Evolutionary conservation across 1,284 basidiomycete genomes (phyloP).

Genomic region (Trichosporon faecale): DNA sequence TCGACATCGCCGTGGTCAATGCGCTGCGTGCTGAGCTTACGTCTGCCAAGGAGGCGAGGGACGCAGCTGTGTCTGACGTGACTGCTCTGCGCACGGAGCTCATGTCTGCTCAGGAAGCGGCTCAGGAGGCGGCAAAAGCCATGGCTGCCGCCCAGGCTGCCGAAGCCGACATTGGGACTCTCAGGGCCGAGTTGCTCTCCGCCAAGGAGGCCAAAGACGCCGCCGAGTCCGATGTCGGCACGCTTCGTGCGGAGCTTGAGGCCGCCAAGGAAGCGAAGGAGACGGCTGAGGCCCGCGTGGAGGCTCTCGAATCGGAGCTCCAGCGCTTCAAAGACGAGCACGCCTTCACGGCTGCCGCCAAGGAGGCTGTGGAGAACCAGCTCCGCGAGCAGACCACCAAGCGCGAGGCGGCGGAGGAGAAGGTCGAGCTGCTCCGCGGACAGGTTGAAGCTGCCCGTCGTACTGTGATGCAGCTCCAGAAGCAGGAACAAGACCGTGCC

Average conservation of each 20-base stretch:
- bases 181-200: background rate
- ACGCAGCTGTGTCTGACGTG: conserved; percentile 3
- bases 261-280: background rate
- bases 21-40: conserved; percentile 1
- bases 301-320: conserved; percentile 39
- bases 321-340: conserved; percentile 43
- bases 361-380: conserved; percentile 59
- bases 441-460: conserved; percentile 90
- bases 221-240: background rate
- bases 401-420: conserved; percentile 67
- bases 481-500: conserved; percentile 57
- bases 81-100: background rate
- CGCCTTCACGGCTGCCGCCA: conserved; percentile 42
- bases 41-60: background rate
- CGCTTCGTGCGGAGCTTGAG: conserved; percentile 11
- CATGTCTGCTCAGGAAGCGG: background rate
- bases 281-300: conserved; percentile 16
- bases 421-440: conserved; percentile 70
- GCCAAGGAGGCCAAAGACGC: conserved; percentile 3
- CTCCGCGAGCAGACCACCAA: conserved; percentile 61
- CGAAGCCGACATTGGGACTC: background rate
- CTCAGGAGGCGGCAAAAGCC: conserved; percentile 8
- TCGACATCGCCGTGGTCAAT: background rate
- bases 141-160: conserved; percentile 3
- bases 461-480: conserved; percentile 83